Percentiles rank a stretch among this genome's conserved stretches.
phyloP scores from a whole-genome alignment of 768 basidiomycete species.

The Suillus spraguei region DNA sequence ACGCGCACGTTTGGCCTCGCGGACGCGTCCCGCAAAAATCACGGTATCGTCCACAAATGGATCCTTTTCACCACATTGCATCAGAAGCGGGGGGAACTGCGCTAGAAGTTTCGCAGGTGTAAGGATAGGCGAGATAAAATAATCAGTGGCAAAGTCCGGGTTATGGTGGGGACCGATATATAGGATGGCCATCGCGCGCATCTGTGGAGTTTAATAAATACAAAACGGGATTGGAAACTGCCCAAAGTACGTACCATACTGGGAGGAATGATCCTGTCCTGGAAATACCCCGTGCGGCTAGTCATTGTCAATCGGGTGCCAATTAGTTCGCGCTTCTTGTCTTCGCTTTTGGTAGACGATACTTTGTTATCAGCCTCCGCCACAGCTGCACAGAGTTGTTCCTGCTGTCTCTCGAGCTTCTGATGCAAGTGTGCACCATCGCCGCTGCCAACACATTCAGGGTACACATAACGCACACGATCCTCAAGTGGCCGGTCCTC shows the following conservation, averaged over 20 bases:
- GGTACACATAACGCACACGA: slow-evolving; percentile 65
- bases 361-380: slow-evolving; percentile 52
- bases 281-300: slow-evolving; percentile 90
- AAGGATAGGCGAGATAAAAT: slow-evolving; percentile 94
- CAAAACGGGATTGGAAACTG: not conserved
- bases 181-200: slow-evolving; percentile 98
- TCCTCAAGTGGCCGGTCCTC: slow-evolving; percentile 78
- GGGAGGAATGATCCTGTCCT: slow-evolving; percentile 91
- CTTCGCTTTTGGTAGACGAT: slow-evolving; percentile 30
- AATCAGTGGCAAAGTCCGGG: slow-evolving; percentile 94
- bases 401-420: slow-evolving; percentile 51
- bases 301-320: slow-evolving; percentile 95
- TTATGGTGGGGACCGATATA: slow-evolving; percentile 94
- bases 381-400: slow-evolving; percentile 52
- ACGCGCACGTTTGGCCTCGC: slow-evolving; percentile 89
- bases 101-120: slow-evolving; percentile 83
- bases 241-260: slow-evolving; percentile 77
- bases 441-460: slow-evolving; percentile 16
- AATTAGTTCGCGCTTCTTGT: slow-evolving; percentile 58
- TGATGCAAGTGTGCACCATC: slow-evolving; percentile 27
- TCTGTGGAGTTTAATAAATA: slow-evolving; percentile 52
- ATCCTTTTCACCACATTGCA: slow-evolving; percentile 95
- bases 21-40: slow-evolving; percentile 92
- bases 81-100: slow-evolving; percentile 90
- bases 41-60: slow-evolving; percentile 98